Conservation (phyloP, 768 basidiomycete species). For the Lentinula sp. region DNA sequence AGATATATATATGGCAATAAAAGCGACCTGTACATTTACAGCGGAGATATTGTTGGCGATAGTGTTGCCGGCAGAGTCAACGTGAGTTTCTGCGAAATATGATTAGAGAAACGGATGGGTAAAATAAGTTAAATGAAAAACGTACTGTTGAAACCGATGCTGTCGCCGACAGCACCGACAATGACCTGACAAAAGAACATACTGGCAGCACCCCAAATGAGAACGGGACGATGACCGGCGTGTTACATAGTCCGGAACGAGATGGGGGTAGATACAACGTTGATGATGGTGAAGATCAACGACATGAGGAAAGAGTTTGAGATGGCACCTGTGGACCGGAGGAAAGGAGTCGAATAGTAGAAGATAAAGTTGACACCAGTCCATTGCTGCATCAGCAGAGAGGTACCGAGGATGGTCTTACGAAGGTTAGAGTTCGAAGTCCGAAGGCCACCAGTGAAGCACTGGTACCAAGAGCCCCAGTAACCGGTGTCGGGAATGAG, state of each 20-base stretch:
- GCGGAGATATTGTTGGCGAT: conserved; percentile 32
- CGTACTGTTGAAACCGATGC: conserved; percentile 23
- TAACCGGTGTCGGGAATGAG: conserved; percentile 35
- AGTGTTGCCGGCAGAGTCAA: conserved; percentile 28
- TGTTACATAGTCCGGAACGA: conserved; percentile 63
- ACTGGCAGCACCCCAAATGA: conserved; percentile 55
- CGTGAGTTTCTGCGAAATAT: neutral
- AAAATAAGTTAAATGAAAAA: neutral
- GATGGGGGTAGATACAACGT: conserved; percentile 54
- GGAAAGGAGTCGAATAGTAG: conserved; percentile 68
- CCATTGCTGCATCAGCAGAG: conserved; percentile 69
- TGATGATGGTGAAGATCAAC: conserved; percentile 54
- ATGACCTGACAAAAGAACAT: conserved; percentile 70
- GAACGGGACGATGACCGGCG: conserved; percentile 58
- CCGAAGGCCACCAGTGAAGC: conserved; percentile 54
- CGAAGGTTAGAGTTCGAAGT: conserved; percentile 63
- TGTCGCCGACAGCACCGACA: conserved; percentile 57
- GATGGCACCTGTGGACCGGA: conserved; percentile 48
- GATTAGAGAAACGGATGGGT: neutral
- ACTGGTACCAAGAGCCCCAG: conserved; percentile 18
- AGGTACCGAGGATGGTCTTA: conserved; percentile 43
- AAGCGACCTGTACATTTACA: conserved; percentile 47
- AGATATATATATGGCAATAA: conserved; percentile 46
- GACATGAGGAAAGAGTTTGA: conserved; percentile 48
- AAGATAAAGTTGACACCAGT: conserved; percentile 78